phyloP scores from a whole-genome alignment of 2,329 filamentous ascomycete genomes.

The Fusarium globosum region DNA sequence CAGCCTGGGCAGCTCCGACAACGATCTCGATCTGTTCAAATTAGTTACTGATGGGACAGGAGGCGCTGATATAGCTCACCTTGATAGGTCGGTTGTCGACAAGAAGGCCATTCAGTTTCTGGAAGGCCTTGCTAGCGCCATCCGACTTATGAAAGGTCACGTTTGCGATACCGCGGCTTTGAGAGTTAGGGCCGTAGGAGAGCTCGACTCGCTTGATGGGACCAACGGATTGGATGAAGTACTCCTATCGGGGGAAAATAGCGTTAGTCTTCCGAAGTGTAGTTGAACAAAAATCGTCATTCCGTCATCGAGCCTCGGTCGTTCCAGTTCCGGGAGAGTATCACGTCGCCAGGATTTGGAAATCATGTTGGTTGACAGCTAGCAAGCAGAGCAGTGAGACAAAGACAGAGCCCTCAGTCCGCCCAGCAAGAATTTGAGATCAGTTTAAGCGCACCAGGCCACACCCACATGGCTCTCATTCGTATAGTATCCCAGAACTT shows the following conservation, averaged over 20 bases:
- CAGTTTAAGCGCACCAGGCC: constrained; percentile 17
- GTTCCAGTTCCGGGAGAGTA: constrained; percentile 46
- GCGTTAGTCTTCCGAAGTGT: constrained; percentile 71
- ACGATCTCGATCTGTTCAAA: constrained; percentile 83
- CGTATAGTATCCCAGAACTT: constrained; percentile 32
- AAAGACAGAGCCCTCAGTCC: constrained; percentile 21
- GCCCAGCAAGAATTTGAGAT: constrained; percentile 6
- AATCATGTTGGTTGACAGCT: constrained; percentile 31
- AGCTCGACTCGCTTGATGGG: constrained; percentile 91
- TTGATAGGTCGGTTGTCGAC: constrained; percentile 93
- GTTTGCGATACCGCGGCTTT: constrained; percentile 91
- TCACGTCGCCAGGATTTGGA: constrained; percentile 37
- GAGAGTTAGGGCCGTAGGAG: constrained; percentile 91
- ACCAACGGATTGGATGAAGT: constrained; percentile 89
- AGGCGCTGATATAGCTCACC: constrained; percentile 58
- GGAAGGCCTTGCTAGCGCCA: constrained; percentile 85
- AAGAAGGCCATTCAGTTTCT: constrained; percentile 85
- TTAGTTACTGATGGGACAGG: constrained; percentile 36
- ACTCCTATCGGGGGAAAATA: constrained; percentile 81
- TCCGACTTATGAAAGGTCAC: constrained; percentile 86
- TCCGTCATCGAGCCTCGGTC: constrained; percentile 48
- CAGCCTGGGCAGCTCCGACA: constrained; percentile 78
- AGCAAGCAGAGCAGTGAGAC: constrained; percentile 49
- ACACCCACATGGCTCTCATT: constrained; percentile 18
- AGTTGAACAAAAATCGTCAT: constrained; percentile 44